Percentiles rank a stretch among this genome's conserved stretches.
phyloP scores from a whole-genome alignment of 2,329 filamentous ascomycete species.

The Aureobasidium sp. region DNA sequence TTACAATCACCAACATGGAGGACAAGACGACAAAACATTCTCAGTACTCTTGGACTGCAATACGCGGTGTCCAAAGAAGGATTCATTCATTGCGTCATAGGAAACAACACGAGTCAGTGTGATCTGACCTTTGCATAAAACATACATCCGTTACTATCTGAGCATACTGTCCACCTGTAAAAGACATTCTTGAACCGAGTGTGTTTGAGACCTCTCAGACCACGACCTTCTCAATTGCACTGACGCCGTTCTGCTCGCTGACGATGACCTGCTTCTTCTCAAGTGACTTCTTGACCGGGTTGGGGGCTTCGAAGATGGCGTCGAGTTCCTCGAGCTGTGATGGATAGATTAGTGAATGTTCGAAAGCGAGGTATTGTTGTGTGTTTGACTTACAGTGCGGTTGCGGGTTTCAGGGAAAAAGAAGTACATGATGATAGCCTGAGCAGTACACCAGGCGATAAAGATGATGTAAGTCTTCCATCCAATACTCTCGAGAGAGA shows the following conservation, averaged over 20 bases:
- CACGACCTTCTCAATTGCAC: conserved; percentile 12
- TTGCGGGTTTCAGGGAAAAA: conserved; percentile 31
- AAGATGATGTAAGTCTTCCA: conserved; percentile 26
- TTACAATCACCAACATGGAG: no score
- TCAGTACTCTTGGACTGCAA: neutral
- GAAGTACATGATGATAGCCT: conserved; percentile 21
- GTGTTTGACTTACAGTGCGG: conserved; percentile 19
- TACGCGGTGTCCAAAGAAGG: neutral
- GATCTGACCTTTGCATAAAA: neutral
- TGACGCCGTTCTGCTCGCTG: conserved; percentile 19
- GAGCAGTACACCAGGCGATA: conserved; percentile 10
- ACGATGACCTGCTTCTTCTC: conserved; percentile 22
- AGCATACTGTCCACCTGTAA: no score
- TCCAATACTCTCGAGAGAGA: conserved; percentile 13
- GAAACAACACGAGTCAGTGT: neutral
- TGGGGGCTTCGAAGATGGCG: conserved; percentile 18
- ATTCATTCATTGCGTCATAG: neutral
- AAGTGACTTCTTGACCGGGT: conserved; percentile 22
- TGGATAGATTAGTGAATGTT: neutral
- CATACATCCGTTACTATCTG: no score
- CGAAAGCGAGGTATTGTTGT: neutral
- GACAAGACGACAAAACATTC: neutral
- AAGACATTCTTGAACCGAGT: no score
- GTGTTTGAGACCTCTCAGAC: neutral
- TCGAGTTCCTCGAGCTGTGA: conserved; percentile 23